Evolutionary conservation across 2,329 filamentous ascomycete genomes (phyloP), one percentile per base, ranked within the genome.

Genomic region (Calcarisporium arbuscula): DNA sequence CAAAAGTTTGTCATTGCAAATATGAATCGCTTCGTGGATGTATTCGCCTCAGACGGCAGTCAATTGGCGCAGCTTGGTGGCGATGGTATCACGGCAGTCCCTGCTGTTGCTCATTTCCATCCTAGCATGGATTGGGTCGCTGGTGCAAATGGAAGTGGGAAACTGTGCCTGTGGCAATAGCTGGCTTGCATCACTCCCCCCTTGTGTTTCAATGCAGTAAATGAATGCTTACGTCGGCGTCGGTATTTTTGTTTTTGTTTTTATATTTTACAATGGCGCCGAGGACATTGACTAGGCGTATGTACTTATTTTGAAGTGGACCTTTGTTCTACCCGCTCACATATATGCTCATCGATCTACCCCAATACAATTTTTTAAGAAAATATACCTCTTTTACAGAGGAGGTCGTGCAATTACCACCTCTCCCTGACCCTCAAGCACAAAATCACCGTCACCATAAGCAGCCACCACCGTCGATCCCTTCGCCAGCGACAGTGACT

Each of bases 21-120:
- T 48, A 96, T 96, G 92, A 95, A 94, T 54, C 78, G 92, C 2
- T 96, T 95, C 49, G 86, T 96, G 2, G 92, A 98, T 52, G 74
- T 98, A 1, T 98, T 84, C 56, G 83, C 82, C 1, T 72, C 79
- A 1, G 75, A 83, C 31, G 92, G 92, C 0, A 81, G 87, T 50
- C 90, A 96, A 56, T 64, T 98, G 5, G 90, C 85, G 1, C 90
- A 96, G 57, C 60, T 94, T 1, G 87, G 82, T 2, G 87, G 88
- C 1, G 87, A 94, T 1, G 85, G 83, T 1, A 94, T 98, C 47
- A 95, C 88, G 1, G 92, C 92, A 6, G 92, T 98, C 5, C 92
- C 92, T 4, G 86, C 92, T 0, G 92, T 94, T 0, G 85, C 88
- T 0, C 84, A 89, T 32, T 92, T 96, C 49, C 92, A 98, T 57